A percentile compares a stretch with the other conserved stretches of the same genome.
Conservation (phyloP, 768 basidiomycete species). For the Lentinula lateritia region DNA sequence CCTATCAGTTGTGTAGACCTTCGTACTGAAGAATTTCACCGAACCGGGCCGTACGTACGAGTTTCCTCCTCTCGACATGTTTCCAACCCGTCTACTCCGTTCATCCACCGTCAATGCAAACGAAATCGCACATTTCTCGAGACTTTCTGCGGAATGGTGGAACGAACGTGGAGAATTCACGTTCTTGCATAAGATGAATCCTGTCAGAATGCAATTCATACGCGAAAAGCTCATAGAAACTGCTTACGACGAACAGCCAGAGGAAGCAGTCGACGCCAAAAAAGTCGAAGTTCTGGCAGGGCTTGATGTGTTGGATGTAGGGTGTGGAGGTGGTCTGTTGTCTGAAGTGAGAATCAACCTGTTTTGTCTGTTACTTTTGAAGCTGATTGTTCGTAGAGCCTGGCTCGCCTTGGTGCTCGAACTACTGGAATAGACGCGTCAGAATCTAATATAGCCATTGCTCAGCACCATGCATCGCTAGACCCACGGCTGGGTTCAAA, state of each 20-base stretch:
- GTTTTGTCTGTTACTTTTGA: neutral
- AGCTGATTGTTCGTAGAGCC: slow-evolving; percentile 43
- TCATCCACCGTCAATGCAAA: slow-evolving; percentile 58
- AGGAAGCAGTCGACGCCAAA: slow-evolving; percentile 25
- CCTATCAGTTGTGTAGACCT: neutral
- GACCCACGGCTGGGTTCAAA: slow-evolving; percentile 50
- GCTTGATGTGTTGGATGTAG: slow-evolving; percentile 79
- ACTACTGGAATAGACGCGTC: slow-evolving; percentile 93
- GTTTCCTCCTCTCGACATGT: neutral
- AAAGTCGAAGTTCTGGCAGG: slow-evolving; percentile 45
- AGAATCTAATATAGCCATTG: slow-evolving; percentile 79
- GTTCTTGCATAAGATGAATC: slow-evolving; percentile 93
- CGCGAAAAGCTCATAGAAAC: slow-evolving; percentile 67
- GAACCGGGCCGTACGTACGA: neutral
- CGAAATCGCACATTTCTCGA: slow-evolving; percentile 88
- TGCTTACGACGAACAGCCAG: slow-evolving; percentile 46
- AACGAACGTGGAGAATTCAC: slow-evolving; percentile 88
- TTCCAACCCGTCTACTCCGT: slow-evolving; percentile 3
- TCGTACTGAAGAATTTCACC: neutral
- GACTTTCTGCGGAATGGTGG: slow-evolving; percentile 92
- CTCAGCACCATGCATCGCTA: slow-evolving; percentile 70
- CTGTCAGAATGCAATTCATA: slow-evolving; percentile 78
- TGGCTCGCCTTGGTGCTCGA: slow-evolving; percentile 83
- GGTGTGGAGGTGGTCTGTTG: slow-evolving; percentile 92
- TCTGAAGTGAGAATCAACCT: slow-evolving; percentile 59